Base-by-base conservation (phyloP, 129 eudicot genomes). In the Centrapalus pauciflorus region DNA sequence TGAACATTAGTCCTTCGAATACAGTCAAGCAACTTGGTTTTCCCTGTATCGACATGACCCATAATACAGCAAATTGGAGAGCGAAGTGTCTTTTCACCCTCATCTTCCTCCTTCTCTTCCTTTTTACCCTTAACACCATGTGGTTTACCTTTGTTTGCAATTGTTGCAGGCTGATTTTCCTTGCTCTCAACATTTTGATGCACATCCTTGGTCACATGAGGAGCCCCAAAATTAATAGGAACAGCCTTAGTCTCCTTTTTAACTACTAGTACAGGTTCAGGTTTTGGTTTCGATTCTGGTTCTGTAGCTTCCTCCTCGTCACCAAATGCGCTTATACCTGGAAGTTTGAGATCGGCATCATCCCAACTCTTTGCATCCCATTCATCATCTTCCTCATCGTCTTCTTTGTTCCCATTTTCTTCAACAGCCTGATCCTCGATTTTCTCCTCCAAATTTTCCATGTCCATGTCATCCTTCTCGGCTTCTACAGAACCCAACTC, bases 351-450 rank as follows among this genome's bases (percentile, higher is more conserved):
- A 75, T 88, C 84, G 41, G 87, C 85, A 13, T 85, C 96, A 74
- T 93, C 98, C 98, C 98, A 88, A 51, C 98, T 93, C 77, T 93
- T 93, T 6, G 96, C 98, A 88, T 93, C 98, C 98, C 98, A 93
- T 41, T 93, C 98, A 48, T 88, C 98, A 29, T 85, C 96, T 3
- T 84, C 84, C 17, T 87, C 96, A 0, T 87, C 96, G 0, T 87
- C 97, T 57, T 85, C 88, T 55, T 85, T 81, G 8, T 48, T 66
- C 35, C 64, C 87, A 55, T 76, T 74, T 26, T 78, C 85, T 70
- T 73, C 86, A 54, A 65, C 78, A 41, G 29, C 75, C 64, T 26
- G 61, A 62, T 28, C 80, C 55, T 73, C 85, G 0, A 45, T 55
- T 52, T 73, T 70, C 50, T 85, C 84, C 72, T 80, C 76, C 17